Base-by-base conservation (phyloP, 2,329 filamentous ascomycete genomes). In the Gliomastix tumulicola region DNA sequence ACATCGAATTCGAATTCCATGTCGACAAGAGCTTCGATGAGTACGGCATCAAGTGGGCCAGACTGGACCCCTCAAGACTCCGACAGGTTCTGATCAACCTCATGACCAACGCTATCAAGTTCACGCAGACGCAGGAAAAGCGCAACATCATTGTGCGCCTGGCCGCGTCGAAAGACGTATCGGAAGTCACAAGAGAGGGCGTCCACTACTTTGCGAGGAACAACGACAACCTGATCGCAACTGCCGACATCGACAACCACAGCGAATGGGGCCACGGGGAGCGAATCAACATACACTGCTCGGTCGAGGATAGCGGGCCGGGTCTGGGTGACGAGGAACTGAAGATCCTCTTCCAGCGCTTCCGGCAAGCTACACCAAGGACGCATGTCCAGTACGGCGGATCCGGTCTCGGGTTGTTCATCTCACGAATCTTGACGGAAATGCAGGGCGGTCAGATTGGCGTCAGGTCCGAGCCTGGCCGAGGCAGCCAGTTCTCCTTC, bases 361-460 rank as follows among this genome's bases (percentile, higher is more conserved):
- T 84, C 53, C 79, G 78, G 11, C 80, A 84, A 50, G 79, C 80
- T 1, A 76, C 74, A 7, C 79, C 79, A 5, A 68, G 79, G 20
- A 85, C 81, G 1, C 82, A 86, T 49, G 79, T 85, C 3, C 77
- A 83, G 43, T 86, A 85, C 43, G 82, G 82, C 17, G 82, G 82
- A 7, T 82, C 76, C 1, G 82, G 82, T 0, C 61, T 86, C 1
- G 82, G 82, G 1, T 63, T 89, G 2, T 88, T 88, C 60, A 88
- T 89, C 51, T 86, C 79, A 5, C 71, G 83, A 25, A 83, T 84
- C 47, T 62, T 89, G 34, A 84, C 82, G 3, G 83, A 88, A 52
- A 62, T 88, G 34, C 84, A 88, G 58, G 84, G 84, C 12, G 84
- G 84, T 3, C 82, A 87, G 51, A 86, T 88, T 38, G 83, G 83